Conservation (phyloP, 768 basidiomycete genomes). For the Russula olivacea region DNA sequence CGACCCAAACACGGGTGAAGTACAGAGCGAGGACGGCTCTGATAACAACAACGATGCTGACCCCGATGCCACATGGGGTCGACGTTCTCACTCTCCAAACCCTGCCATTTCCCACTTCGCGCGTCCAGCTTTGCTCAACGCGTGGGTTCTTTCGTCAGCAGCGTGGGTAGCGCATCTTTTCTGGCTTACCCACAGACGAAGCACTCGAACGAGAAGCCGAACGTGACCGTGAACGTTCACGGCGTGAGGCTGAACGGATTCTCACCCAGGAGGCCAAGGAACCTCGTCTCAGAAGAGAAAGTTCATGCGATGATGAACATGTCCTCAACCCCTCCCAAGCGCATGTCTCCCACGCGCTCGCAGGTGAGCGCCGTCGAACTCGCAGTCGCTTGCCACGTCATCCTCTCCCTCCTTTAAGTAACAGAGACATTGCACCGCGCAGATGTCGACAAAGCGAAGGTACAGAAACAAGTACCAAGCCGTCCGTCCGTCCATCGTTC, state of each 20-base stretch:
- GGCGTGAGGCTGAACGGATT: slow-evolving; percentile 75
- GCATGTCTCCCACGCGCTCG: slow-evolving; percentile 57
- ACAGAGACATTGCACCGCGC: too few species aligned
- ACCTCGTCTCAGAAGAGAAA: slow-evolving; percentile 61
- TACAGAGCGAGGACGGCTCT: slow-evolving; percentile 39
- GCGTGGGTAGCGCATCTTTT: slow-evolving; percentile 35
- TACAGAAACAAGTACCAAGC: too few species aligned
- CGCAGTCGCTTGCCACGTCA: too few species aligned
- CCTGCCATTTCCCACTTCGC: slow-evolving; percentile 68
- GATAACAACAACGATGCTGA: slow-evolving; percentile 42
- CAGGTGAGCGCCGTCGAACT: too few species aligned
- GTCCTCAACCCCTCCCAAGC: slow-evolving; percentile 32
- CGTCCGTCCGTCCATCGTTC: too few species aligned
- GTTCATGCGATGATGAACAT: slow-evolving; percentile 68
- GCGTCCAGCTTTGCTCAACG: slow-evolving; percentile 71
- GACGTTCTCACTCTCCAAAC: slow-evolving; percentile 54
- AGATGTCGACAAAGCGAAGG: too few species aligned
- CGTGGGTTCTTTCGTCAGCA: slow-evolving; percentile 61
- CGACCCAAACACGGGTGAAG: slow-evolving; percentile 48
- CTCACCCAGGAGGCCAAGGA: slow-evolving; percentile 66
- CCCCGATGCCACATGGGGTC: slow-evolving; percentile 36
- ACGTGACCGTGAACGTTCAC: slow-evolving; percentile 65
- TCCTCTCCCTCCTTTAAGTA: too few species aligned
- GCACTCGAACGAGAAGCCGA: slow-evolving; percentile 80
- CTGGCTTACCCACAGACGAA: slow-evolving; percentile 56